Evolutionary conservation across 805 yeast genomes (phyloP).

Genomic region (Myxozyma melibiosi): DNA sequence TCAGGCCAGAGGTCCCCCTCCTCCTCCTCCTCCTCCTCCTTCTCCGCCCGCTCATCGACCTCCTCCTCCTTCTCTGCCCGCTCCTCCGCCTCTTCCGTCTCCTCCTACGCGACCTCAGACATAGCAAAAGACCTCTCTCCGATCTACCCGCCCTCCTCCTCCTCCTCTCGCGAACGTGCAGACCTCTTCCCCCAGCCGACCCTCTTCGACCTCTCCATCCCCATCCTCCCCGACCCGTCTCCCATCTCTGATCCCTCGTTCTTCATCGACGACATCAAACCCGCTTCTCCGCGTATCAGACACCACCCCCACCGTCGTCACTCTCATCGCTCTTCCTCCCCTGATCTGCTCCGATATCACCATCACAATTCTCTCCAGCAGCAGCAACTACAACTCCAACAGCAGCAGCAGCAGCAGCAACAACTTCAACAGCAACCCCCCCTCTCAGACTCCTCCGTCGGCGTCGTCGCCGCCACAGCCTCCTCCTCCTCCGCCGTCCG

Average conservation of each 20-base stretch:
- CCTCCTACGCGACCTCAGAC: constrained; percentile 7
- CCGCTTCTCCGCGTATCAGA: neutral
- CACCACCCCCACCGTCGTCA: neutral
- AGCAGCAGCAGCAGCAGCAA: neutral
- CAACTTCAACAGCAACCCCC: neutral
- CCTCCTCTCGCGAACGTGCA: neutral
- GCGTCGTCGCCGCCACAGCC: neutral
- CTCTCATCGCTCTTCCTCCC: neutral
- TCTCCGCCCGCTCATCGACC: constrained; percentile 3
- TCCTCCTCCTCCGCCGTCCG: constrained; percentile 7
- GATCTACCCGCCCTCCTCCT: neutral
- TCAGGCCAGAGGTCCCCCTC: neutral
- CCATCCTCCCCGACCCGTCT: constrained; percentile 30
- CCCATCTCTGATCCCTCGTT: constrained; percentile 25
- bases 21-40: constrained; percentile 2
- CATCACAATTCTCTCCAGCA: neutral
- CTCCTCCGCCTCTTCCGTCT: constrained; percentile 10
- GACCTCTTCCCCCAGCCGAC: constrained; percentile 23
- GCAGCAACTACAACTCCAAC: neutral
- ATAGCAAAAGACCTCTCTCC: neutral
- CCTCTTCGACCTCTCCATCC: constrained; percentile 25
- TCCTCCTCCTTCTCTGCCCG: neutral
- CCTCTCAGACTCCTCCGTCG: neutral
- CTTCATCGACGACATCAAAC: neutral
- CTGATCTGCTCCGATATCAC: neutral